These are phyloP conservation scores for Colletotrichum chrysophilum DNA, from an alignment of 2,329 filamentous ascomycete species.

Conservation along the genomic window DNA sequence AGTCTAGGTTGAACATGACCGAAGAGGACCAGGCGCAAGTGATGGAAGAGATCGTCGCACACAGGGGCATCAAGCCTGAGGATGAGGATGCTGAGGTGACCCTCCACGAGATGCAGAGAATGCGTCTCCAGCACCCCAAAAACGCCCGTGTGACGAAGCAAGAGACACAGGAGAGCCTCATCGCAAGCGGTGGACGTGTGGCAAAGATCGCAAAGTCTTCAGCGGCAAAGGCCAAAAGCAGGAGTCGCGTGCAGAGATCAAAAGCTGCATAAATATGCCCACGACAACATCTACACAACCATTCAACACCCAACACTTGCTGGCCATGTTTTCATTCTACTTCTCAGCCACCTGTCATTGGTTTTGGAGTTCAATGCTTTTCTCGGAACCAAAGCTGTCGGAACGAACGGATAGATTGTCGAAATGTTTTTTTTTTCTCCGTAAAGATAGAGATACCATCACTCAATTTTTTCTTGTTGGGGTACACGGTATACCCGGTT, in stretches of 20 bases:
- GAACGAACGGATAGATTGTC: conserved; percentile 2
- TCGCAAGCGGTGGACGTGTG: background rate
- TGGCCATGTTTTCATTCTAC: background rate
- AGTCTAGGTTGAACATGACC: conserved; percentile 9
- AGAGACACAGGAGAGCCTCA: background rate
- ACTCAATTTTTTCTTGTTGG: background rate
- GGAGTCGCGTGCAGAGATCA: background rate
- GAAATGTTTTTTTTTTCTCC: background rate
- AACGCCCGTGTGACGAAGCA: background rate
- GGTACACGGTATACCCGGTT: background rate
- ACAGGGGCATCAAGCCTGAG: conserved; percentile 7
- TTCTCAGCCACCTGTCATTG: background rate
- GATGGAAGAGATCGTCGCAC: conserved; percentile 22
- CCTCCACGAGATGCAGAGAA: background rate
- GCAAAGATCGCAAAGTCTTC: background rate
- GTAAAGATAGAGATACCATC: conserved; percentile 1
- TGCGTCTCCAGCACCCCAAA: background rate
- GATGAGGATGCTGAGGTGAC: conserved; percentile 18
- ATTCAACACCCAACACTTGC: background rate
- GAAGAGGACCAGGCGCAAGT: conserved; percentile 20
- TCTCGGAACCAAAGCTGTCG: background rate
- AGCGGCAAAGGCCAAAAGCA: background rate
- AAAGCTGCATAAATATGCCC: background rate
- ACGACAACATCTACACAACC: background rate
- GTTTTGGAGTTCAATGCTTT: background rate